These are phyloP conservation scores for Erucastrum elatum DNA, from an alignment of 345 rosid genomes.

Conservation along the genomic window DNA sequence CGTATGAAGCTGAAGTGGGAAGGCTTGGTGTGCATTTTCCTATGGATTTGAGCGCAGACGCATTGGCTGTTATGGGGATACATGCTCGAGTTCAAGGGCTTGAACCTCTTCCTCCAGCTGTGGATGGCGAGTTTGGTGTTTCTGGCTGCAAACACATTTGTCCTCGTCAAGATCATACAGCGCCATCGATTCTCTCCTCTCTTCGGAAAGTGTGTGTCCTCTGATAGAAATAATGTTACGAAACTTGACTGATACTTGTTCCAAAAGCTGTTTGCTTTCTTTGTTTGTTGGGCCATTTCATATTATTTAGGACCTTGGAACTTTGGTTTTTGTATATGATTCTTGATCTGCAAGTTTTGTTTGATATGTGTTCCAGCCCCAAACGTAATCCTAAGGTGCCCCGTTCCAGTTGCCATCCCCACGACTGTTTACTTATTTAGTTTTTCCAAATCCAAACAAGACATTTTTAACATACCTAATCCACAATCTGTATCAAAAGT, in stretches of 20 bases:
- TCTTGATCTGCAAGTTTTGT: slow-evolving; percentile 15
- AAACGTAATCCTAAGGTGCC: too few relatives aligned
- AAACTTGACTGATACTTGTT: slow-evolving; percentile 26
- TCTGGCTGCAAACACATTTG: slow-evolving; percentile 63
- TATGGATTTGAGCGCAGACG: slow-evolving; percentile 86
- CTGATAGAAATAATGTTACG: slow-evolving; percentile 23
- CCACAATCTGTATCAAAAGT: too few relatives aligned
- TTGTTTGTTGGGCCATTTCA: slow-evolving; percentile 5
- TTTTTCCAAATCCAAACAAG: too few relatives aligned
- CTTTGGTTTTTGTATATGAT: slow-evolving; percentile 11
- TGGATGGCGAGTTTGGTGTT: slow-evolving; percentile 80
- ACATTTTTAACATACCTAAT: too few relatives aligned
- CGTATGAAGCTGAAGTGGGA: slow-evolving; percentile 73
- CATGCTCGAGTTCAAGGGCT: slow-evolving; percentile 79
- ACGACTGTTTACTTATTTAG: too few relatives aligned
- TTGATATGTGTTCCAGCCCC: background rate
- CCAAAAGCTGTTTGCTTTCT: background rate
- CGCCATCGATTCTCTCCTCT: slow-evolving; percentile 33
- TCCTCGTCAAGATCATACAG: background rate
- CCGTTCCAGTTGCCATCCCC: too few relatives aligned
- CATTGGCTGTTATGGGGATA: slow-evolving; percentile 94
- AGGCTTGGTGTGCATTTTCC: slow-evolving; percentile 41
- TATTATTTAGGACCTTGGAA: background rate
- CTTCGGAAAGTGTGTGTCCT: background rate
- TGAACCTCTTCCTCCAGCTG: slow-evolving; percentile 72